Base-by-base conservation (phyloP, 2,329 filamentous ascomycete genomes). In the Verticillium klebahnii region DNA sequence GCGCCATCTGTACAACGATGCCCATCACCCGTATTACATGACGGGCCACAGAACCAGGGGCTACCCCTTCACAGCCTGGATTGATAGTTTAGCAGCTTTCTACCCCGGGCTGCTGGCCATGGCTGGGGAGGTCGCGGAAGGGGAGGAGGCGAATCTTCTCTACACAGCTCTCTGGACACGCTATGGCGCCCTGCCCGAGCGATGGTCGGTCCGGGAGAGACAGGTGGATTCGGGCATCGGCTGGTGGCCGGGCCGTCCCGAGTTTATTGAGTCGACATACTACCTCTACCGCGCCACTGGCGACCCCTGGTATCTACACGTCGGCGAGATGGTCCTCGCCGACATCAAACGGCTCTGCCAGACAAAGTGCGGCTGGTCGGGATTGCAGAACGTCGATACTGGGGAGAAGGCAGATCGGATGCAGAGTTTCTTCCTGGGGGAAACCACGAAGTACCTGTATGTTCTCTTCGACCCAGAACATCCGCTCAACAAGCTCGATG, bases 401-500 rank as follows among this genome's bases (percentile, higher is more conserved):
- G 94, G 94, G 3, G 92, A 97, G 75, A 87, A 92, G 75, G 91
- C 86, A 68, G 93, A 99, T 73, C 89, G 95, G 37, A 98, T 98
- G 95, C 95, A 99, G 76, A 98, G 94, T 73, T 99, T 98, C 81
- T 98, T 98, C 71, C 82, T 99, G 1, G 94, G 95, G 15, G 95
- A 99, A 76, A 99, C 95, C 1, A 89, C 92, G 55, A 97, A 98
- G 75, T 99, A 99, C 74, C 81, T 99, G 65, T 98, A 96, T 73
- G 79, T 99, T 60, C 85, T 98, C 2, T 98, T 96, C 73, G 91
- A 96, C 67, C 84, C 88, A 5, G 83, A 88, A 15, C 95, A 98
- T 75, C 92, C 93, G 0, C 78, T 99, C 52, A 98, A 98, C 74
- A 88, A 86, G 23, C 78, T 96, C 45, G 95, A 98, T 74, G 88